Conservation (phyloP, 2,329 filamentous ascomycete genomes). For the Tolypocladium sp. region DNA sequence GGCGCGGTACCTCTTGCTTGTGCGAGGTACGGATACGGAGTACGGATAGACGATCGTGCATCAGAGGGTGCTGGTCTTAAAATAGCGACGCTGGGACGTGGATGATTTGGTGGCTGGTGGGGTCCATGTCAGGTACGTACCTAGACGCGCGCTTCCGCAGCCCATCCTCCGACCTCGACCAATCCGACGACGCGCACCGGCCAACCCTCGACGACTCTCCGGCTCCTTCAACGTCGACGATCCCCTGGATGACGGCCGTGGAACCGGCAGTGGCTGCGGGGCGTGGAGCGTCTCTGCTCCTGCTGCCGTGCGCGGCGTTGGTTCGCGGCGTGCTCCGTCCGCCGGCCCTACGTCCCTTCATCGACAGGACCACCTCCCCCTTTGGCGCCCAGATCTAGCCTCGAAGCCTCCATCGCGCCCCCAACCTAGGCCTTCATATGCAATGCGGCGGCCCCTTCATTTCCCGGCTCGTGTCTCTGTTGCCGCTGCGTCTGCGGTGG, state of each 20-base stretch:
- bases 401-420: neutral
- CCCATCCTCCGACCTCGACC: neutral
- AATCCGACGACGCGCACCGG: neutral
- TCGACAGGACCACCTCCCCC: too few relatives aligned
- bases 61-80: neutral
- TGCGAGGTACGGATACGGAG: neutral
- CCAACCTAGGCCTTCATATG: neutral
- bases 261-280: neutral
- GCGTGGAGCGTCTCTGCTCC: too few relatives aligned
- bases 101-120: neutral
- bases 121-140: neutral
- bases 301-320: too few relatives aligned
- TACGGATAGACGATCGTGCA: too few relatives aligned
- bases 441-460: neutral
- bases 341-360: neutral
- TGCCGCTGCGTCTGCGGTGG: neutral
- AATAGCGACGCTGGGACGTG: neutral
- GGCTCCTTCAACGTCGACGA: neutral
- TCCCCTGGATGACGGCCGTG: neutral
- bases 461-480: neutral
- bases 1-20: neutral
- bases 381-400: neutral
- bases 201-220: neutral
- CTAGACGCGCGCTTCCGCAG: constrained; percentile 8
- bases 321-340: neutral